Evolutionary conservation across 2,329 filamentous ascomycete species (phyloP).

Genomic region (Colletotrichum sp.): DNA sequence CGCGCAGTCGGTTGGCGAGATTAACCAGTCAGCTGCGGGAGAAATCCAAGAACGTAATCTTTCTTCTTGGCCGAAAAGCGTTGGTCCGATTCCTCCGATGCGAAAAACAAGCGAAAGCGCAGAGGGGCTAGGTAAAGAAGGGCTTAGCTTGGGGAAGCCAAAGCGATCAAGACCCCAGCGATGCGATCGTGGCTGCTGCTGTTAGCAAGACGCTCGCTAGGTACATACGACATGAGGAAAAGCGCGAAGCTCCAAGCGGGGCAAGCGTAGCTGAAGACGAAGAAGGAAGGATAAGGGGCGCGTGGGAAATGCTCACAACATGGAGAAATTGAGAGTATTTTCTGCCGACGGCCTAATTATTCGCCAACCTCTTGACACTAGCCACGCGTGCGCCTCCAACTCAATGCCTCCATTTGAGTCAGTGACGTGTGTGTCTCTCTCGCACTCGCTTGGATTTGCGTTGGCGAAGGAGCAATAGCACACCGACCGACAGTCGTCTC

Average conservation of each 20-base stretch:
- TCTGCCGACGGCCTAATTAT: background rate
- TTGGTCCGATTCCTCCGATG: background rate
- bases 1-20: background rate
- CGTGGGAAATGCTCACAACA: background rate
- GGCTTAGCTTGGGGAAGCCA: background rate
- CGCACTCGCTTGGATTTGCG: background rate
- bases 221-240: background rate
- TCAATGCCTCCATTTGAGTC: background rate
- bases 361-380: background rate
- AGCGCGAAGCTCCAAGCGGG: background rate
- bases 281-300: background rate
- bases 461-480: background rate
- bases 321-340: background rate
- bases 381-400: background rate
- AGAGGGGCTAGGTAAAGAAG: background rate
- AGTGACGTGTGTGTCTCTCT: background rate
- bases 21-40: background rate
- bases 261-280: background rate
- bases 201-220: background rate
- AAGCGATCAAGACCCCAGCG: background rate
- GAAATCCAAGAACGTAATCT: background rate
- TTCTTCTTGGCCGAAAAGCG: background rate
- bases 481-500: background rate
- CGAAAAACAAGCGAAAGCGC: background rate
- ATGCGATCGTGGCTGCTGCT: background rate